Evolutionary conservation across 768 basidiomycete genomes (phyloP), one percentile per base, ranked within the genome.

Genomic region (Leccinum arenicola): DNA sequence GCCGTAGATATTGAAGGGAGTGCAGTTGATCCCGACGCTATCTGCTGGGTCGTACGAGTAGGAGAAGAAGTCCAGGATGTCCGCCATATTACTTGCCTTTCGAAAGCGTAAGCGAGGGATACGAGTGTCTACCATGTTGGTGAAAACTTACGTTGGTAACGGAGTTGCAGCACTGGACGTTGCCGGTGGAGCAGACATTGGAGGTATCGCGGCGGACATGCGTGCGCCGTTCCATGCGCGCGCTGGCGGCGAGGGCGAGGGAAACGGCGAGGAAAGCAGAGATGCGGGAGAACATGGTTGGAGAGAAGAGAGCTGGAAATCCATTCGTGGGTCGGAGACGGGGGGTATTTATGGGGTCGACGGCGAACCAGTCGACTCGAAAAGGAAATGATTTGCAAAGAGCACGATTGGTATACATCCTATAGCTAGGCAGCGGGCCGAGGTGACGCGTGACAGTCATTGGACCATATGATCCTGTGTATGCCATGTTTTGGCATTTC

Each of bases 291-390:
- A 69, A 69, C 69, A 70, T 70, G 57, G 49, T 50, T 53, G 50
- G 21, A 31, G 51, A 40, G 52, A 52, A 14, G 38, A 43, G 19
- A 27, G 23, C 1, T 55, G 53, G 33, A 50, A 27, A 50, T 50
- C 38, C 3, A 27, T 17, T 43, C 35, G 29, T 15, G 56, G 21
- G 38, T n/a, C 11, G 35, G 25, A 11, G 50, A 12, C 43, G n/a
- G 35, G 11, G 57, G 19, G 67, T 68, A 70, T 69, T 69, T 70
- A 69, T 66, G 62, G 55, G 12, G 56, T 63, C 50, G 35, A 53
- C 7, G 52, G 29, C 10, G n/a, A n/a, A 17, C 9, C 1, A 33
- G 19, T 23, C 27, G 38, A 17, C 59, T 55, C 23, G 51, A 59
- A 63, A 68, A 68, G 64, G 61, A 52, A 62, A 53, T 58, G 48